phyloP scores from a whole-genome alignment of 2,329 filamentous ascomycete genomes.

The Malbranchea zuffiana region DNA sequence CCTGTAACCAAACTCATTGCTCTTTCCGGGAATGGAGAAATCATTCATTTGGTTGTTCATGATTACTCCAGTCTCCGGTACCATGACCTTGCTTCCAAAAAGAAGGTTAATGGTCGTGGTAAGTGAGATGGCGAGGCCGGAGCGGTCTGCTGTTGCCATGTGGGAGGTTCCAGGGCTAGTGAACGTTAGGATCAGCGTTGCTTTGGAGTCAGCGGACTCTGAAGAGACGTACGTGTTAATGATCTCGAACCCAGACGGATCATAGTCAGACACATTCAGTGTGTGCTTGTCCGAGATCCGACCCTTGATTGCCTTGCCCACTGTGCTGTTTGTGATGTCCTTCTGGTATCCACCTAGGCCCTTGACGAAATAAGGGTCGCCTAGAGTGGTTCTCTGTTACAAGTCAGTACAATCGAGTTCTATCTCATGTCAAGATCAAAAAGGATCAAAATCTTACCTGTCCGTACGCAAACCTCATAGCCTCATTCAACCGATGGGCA shows the following conservation, averaged over 20 bases:
- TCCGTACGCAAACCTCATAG: constrained; percentile 81
- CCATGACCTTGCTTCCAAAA: constrained; percentile 69
- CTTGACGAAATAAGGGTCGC: constrained; percentile 66
- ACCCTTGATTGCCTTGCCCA: constrained; percentile 48
- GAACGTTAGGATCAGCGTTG: neutral
- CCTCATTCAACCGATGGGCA: constrained; percentile 74
- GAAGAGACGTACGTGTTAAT: constrained; percentile 45
- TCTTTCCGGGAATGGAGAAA: constrained; percentile 69
- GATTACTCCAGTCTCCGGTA: constrained; percentile 72
- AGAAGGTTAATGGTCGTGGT: constrained; percentile 83
- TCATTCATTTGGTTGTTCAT: constrained; percentile 60
- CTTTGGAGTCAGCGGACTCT: neutral
- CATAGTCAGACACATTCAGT: constrained; percentile 61
- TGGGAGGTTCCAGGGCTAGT: constrained; percentile 42
- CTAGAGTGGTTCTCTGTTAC: constrained; percentile 57
- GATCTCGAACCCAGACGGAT: constrained; percentile 55
- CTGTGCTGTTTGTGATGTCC: constrained; percentile 53
- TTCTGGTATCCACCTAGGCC: constrained; percentile 54
- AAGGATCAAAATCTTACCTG: constrained; percentile 23
- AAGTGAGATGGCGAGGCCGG: constrained; percentile 65
- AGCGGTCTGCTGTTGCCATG: constrained; percentile 54
- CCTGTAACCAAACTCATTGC: constrained; percentile 75
- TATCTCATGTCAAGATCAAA: too few relatives aligned
- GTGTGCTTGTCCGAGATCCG: constrained; percentile 64
- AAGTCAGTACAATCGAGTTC: constrained; percentile 1